Evolutionary conservation across 768 basidiomycete genomes (phyloP).

Genomic region (Kwoniella sp.): DNA sequence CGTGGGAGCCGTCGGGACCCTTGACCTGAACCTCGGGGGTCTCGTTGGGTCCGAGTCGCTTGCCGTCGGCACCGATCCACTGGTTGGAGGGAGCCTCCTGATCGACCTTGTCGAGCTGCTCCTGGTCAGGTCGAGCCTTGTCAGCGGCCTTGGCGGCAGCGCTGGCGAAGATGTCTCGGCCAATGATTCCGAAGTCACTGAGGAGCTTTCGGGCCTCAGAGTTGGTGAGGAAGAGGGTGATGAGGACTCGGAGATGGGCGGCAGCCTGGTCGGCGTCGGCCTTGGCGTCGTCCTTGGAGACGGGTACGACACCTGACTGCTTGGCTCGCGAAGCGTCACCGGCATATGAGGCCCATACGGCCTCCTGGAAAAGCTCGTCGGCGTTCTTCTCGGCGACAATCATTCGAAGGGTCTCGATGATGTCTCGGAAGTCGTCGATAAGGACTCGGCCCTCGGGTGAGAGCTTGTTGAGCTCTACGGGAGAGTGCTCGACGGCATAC

Average conservation of each 20-base stretch:
- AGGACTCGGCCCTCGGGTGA: constrained; percentile 73
- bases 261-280: constrained; percentile 66
- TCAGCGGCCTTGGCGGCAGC: constrained; percentile 68
- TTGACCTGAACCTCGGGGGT: constrained; percentile 56
- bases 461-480: constrained; percentile 63
- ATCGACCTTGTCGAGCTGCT: constrained; percentile 63
- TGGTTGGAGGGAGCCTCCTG: constrained; percentile 65
- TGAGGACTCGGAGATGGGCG: constrained; percentile 78
- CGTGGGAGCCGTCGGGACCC: constrained; percentile 54
- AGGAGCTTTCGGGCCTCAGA: constrained; percentile 83
- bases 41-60: constrained; percentile 53
- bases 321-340: constrained; percentile 53
- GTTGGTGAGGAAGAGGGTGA: constrained; percentile 84
- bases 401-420: constrained; percentile 66
- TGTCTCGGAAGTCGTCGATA: constrained; percentile 65
- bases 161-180: constrained; percentile 74
- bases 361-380: constrained; percentile 88
- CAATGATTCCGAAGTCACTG: constrained; percentile 51
- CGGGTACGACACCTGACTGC: constrained; percentile 54
- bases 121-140: constrained; percentile 62
- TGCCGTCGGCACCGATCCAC: constrained; percentile 58
- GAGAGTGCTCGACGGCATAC: constrained; percentile 62
- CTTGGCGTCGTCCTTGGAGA: constrained; percentile 58
- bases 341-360: constrained; percentile 60
- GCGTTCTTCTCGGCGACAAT: constrained; percentile 78